Evolutionary conservation across 129 eudicot genomes (phyloP).

Genomic region (Helianthus tuberosus): DNA sequence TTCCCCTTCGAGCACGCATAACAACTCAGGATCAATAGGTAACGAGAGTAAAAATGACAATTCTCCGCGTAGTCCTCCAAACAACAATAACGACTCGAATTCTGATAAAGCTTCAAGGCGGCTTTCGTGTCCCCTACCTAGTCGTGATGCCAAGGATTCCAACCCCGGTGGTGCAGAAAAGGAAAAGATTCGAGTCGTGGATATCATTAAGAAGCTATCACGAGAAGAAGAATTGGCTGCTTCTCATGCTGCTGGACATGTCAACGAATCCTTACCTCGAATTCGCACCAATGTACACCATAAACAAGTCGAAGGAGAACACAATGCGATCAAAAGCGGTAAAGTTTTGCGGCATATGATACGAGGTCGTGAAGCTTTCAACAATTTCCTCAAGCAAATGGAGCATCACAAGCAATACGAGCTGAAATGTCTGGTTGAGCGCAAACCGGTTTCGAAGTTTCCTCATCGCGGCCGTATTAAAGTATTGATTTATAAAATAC

Average conservation of each 20-base stretch:
- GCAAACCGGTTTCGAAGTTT: slow-evolving; percentile 62
- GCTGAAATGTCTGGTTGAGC: slow-evolving; percentile 47
- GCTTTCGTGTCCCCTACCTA: slow-evolving; percentile 37
- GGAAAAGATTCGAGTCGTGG: slow-evolving; percentile 71
- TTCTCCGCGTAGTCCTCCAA: slow-evolving; percentile 10
- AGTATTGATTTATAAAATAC: slow-evolving; percentile 30
- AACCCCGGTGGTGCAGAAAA: slow-evolving; percentile 37
- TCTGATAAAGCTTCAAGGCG: slow-evolving; percentile 37
- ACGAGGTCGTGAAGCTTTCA: slow-evolving; percentile 68
- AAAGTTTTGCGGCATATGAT: slow-evolving; percentile 46
- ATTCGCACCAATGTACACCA: slow-evolving; percentile 30
- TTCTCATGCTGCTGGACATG: slow-evolving; percentile 21
- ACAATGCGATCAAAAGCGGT: slow-evolving; percentile 27
- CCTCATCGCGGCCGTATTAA: slow-evolving; percentile 72
- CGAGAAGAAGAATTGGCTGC: slow-evolving; percentile 27
- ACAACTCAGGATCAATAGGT: slow-evolving; percentile 19
- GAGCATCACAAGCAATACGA: slow-evolving; percentile 61
- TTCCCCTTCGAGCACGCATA: slow-evolving; percentile 31
- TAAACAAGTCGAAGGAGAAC: slow-evolving; percentile 24
- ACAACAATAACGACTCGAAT: slow-evolving; percentile 25
- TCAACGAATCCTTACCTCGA: slow-evolving; percentile 33
- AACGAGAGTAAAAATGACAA: slow-evolving; percentile 14
- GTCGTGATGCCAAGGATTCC: slow-evolving; percentile 30
- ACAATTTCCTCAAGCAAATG: slow-evolving; percentile 53
- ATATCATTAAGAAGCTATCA: slow-evolving; percentile 65